Evolutionary conservation across 1,284 basidiomycete genomes (phyloP), one percentile per base, ranked within the genome.

Genomic region (Trichosporon sp.): DNA sequence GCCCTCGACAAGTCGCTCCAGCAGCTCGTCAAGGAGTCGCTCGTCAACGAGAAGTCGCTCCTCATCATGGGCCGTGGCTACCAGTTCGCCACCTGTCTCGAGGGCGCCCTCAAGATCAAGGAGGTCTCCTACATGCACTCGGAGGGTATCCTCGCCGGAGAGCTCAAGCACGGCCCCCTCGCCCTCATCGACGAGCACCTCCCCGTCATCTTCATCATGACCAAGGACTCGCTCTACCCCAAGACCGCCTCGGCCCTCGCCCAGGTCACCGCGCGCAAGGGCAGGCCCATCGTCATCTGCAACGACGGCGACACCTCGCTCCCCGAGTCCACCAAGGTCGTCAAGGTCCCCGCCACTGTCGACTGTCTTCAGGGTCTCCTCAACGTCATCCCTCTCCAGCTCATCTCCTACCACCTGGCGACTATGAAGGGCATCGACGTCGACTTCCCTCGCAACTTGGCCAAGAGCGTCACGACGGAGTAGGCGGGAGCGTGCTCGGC

Each of bases 101-200:
- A 99, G 85, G 97, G 95, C 75, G 97, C 97, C 1, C 87, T 99
- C 77, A 99, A 99, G 89, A 99, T 99, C 88, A 99, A 99, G 87
- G 97, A 99, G 88, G 95, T 98, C 83, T 86, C 85, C 12, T 94
- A 95, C 67, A 56, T 74, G 37, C 71, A 74, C 73, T 71, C 70
- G 37, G 73, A 74, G 69, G 70, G 68, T 61, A 98, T 99, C 83
- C 90, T 99, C 69, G 96, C 96, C 51, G 96, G 96, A 78, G 97
- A 99, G 87, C 88, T 99, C 78, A 99, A 69, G 70, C 97, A 99
- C 84, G 97, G 97, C 67, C 97, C 97, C 68, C 90, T 99, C 69
- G 96, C 97, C 68, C 87, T 99, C 75, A 92, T 99, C 81, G 96
- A 99, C 84, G 96, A 98, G 87, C 94, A 96, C 86, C 96, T 97